Evolutionary conservation across 73 alveolate genomes (phyloP), one percentile per base, ranked within the genome.

Genomic region (Diophrys sp.): DNA sequence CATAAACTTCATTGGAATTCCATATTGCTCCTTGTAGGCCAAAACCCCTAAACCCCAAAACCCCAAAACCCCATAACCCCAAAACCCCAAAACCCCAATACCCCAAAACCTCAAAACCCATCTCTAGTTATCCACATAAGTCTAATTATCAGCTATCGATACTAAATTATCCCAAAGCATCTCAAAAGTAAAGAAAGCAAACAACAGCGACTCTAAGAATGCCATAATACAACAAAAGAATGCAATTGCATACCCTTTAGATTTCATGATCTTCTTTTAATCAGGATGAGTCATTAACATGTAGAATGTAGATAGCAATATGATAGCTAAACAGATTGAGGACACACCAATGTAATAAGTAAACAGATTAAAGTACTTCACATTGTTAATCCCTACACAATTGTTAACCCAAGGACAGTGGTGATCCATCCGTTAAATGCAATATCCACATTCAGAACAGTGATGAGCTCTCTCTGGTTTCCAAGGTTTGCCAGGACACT

Each of bases 371-470:
- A 90, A 90, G 80, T 56, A 90, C 84, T 88, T 90, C 66, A 71
- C 34, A 75, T 90, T 90, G 29, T 56, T 75, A 33, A 68, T 75
- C 67, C 96, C 96, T 14, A 90, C 91, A 71, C 96, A 90, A 73
- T 70, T 85, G 82, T 87, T 83, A 5, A 90, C 73, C 96, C 96
- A 90, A 2, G 85, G 81, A 28, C 96, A 90, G 75, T 90, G 96
- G 67, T 87, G 95, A 70, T 90, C 95, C 90, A 89, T 87, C 72
- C 82, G 33, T 31, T 33, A 57, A 32, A 82, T 77, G 23, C 90
- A 82, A 31, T 56, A 55, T 2, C 69, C 44, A 27, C 75, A 77
- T 54, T 84, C 92, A 8, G 87, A 78, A 29, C 92, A 84, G 34
- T 84, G 92, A 78, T 84, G 92, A 1, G 92, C 92, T 56, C 92